phyloP scores from a whole-genome alignment of 2,329 filamentous ascomycete genomes.

The Fonsecaea pedrosoi region DNA sequence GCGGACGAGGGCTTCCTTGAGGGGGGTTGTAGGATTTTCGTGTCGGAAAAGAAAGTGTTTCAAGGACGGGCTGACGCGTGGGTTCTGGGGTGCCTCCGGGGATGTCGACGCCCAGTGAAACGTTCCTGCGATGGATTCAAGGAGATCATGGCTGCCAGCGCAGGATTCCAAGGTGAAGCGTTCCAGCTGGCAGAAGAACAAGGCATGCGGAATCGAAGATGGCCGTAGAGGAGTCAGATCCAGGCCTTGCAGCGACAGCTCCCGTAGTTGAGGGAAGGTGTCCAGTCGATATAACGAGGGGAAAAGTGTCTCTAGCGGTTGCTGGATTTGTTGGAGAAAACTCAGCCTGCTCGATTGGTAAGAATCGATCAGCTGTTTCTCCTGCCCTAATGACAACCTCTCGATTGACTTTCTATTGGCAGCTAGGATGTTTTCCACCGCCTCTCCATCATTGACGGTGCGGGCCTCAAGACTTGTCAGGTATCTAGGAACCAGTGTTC shows the following conservation, averaged over 20 bases:
- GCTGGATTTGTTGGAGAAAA: slow-evolving; percentile 29
- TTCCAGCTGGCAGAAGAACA: slow-evolving; percentile 36
- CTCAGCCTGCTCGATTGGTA: slow-evolving; percentile 30
- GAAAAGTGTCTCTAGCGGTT: slow-evolving; percentile 33
- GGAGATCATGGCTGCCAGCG: slow-evolving; percentile 33
- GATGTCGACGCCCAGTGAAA: slow-evolving; percentile 35
- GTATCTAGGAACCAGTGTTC: slow-evolving; percentile 23
- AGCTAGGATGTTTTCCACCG: slow-evolving; percentile 33
- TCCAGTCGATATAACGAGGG: slow-evolving; percentile 27
- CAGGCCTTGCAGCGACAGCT: slow-evolving; percentile 35
- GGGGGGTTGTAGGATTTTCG: slow-evolving; percentile 33
- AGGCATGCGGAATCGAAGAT: slow-evolving; percentile 27
- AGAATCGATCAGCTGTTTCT: slow-evolving; percentile 36
- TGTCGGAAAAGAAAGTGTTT: slow-evolving; percentile 38
- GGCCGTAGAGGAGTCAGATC: slow-evolving; percentile 34
- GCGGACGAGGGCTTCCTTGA: slow-evolving; percentile 35
- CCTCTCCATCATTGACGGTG: slow-evolving; percentile 35
- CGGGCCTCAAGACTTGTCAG: slow-evolving; percentile 37
- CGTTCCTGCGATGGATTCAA: slow-evolving; percentile 32
- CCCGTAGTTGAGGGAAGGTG: slow-evolving; percentile 32
- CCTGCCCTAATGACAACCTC: slow-evolving; percentile 38
- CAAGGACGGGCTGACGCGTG: slow-evolving; percentile 27
- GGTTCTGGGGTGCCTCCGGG: slow-evolving; percentile 28
- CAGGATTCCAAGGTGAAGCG: slow-evolving; percentile 38
- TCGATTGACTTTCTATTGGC: slow-evolving; percentile 34